These are phyloP conservation scores for Jamesozyma rosinii DNA, from an alignment of 805 yeast species.

Conservation along the genomic window DNA sequence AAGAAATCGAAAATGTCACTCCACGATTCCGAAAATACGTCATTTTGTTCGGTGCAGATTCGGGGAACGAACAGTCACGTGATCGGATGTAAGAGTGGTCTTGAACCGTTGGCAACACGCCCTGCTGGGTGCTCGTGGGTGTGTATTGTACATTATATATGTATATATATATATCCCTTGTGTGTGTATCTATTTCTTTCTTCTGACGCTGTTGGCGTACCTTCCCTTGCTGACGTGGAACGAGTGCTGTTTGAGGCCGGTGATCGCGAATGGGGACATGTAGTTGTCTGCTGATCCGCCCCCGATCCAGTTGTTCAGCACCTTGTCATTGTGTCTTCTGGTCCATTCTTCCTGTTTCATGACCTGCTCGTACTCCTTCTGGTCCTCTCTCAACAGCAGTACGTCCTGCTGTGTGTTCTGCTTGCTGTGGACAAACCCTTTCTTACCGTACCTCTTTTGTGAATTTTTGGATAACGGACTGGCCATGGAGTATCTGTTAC, in stretches of 20 bases:
- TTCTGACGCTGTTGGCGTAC: constrained; percentile 58
- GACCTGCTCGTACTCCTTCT: constrained; percentile 84
- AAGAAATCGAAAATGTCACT: not conserved
- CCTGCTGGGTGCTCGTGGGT: too few species aligned
- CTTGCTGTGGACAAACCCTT: constrained; percentile 67
- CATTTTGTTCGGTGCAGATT: too few species aligned
- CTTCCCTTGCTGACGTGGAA: constrained; percentile 83
- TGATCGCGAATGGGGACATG: constrained; percentile 75
- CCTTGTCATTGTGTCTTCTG: constrained; percentile 74
- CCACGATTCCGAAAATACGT: not conserved
- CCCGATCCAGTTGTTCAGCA: constrained; percentile 81
- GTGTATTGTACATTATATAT: not conserved
- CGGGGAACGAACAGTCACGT: too few species aligned
- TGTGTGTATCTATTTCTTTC: constrained; percentile 19
- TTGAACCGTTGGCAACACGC: too few species aligned
- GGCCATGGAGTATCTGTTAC: constrained; percentile 71
- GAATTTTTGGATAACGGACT: constrained; percentile 79
- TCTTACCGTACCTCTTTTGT: constrained; percentile 65
- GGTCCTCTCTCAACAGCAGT: constrained; percentile 72
- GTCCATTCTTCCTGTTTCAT: constrained; percentile 83
- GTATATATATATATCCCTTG: too few species aligned
- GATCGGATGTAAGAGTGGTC: not conserved
- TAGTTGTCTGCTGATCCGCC: constrained; percentile 74
- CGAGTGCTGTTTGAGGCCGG: constrained; percentile 52
- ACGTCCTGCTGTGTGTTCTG: constrained; percentile 36